These are phyloP conservation scores for Aspergillus bombycis DNA, from an alignment of 2,329 filamentous ascomycete genomes.

Conservation along the genomic window DNA sequence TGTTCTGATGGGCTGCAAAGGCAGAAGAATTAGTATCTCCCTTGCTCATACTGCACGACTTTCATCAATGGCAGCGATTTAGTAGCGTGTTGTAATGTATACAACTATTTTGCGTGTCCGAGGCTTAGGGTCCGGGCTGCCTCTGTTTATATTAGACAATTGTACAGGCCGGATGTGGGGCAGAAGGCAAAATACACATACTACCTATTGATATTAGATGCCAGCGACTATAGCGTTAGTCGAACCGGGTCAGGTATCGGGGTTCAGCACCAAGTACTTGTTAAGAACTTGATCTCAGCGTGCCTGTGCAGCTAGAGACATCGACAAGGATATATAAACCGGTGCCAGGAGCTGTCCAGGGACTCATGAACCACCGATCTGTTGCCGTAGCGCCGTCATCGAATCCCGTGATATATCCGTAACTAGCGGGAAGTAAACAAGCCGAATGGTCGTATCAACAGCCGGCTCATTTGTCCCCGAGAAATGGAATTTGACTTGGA, in stretches of 20 bases:
- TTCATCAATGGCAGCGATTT: neutral
- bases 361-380: neutral
- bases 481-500: neutral
- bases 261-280: neutral
- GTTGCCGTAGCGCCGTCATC: neutral
- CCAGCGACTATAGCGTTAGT: neutral
- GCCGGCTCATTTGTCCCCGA: neutral
- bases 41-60: neutral
- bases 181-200: neutral
- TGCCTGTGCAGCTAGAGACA: neutral
- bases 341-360: too few relatives aligned
- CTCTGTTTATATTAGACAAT: neutral
- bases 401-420: neutral
- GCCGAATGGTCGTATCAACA: neutral
- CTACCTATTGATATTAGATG: too few relatives aligned
- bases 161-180: neutral
- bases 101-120: neutral
- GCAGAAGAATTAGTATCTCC: neutral
- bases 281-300: neutral
- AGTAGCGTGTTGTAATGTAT: neutral
- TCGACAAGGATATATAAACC: neutral
- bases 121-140: neutral
- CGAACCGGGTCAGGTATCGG: neutral
- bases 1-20: neutral
- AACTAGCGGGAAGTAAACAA: neutral